Base-by-base conservation (phyloP, 805 yeast genomes). In the Wickerhamiella dianesei region DNA sequence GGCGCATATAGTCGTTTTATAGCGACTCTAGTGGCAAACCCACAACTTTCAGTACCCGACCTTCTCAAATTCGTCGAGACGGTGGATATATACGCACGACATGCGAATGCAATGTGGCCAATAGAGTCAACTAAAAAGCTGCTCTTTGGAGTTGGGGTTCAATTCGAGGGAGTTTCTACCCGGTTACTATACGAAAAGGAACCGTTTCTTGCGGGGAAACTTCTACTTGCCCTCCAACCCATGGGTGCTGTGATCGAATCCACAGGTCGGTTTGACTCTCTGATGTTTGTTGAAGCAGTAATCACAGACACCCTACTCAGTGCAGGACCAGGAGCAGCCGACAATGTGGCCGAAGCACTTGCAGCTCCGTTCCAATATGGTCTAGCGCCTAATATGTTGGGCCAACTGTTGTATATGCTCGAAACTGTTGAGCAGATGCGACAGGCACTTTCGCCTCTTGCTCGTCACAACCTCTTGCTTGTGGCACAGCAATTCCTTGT, bases 1-100 rank as follows among this genome's bases (percentile, higher is more conserved):
- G 58, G 58, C 6, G 46, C 52, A 16, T 55, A 51, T 51, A 51
- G 55, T 47, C 47, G 52, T 14, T 50, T 53, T 1, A 13, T 50
- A 1, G 29, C 50, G 17, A 43, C 44, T 6, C 39, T 49, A 4
- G 37, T 49, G 20, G 35, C 21, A 21, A 25, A 25, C 19, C 40
- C 45, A 3, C 35, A 44, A 5, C 19, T 35, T 4, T 21, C 9
- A 3, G 43, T 17, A 4, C 47, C 46, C 3, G 21, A 36, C 1
- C 18, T 44, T 3, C 13, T 18, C 20, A 21, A 25, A 9, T 51
- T 22, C 37, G 14, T 50, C 6, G 46, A 35, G 13, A 40, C 44
- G 14, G 35, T 40, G 2, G 47, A 48, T 19, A 12, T 40, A 2
- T 51, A 44, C 29, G 48, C 48, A 17, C 46, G 50, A 3, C 41